Base-by-base conservation (phyloP, 176 grass and related monocot species). In the Guadua angustifolia region DNA sequence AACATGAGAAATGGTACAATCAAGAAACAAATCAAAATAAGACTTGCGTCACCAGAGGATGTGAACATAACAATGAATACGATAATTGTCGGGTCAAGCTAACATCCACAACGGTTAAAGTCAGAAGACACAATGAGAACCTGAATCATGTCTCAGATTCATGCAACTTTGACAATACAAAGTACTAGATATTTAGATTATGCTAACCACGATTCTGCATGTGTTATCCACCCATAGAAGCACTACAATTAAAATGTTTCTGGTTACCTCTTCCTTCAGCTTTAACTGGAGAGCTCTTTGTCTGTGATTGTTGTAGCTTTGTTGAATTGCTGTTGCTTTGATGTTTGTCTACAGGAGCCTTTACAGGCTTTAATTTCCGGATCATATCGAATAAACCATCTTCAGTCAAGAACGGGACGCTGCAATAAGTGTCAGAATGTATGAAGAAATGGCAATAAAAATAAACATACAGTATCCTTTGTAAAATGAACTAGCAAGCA, bases 351-450 rank as follows among this genome's bases (percentile, higher is more conserved):
- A 15, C 69, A 22, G 69, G 38, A 86, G 82, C 51, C 87, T 96
- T 92, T 55, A 85, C 78, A 88, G 91, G 89, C 61, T 91, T 94
- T 76, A 93, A 96, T 90, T 94, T 96, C 74, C 80, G 88, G 26
- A 99, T 96, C 89, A 91, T 88, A 89, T 99, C 97, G 77, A 99
- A 96, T 79, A 99, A 92, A 66, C 88, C 91, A 96, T 99, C 93
- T 86, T 99, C 93, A 46, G 89, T 96, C 80, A 99, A 84, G 84
- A 99, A 94, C 19, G 88, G 91, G 40, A 92, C 45, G 7, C 97
- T 99, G 81, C 75, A 86, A 87, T 18, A 93, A 61, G 68, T 18
- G 36, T 80, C 29, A 62, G n/a, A 25, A 83, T 42, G 10, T 38
- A 70, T 86, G 71, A 89, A 81, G 56, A 82, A 82, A 62, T 77